Conservation (phyloP, 2,329 filamentous ascomycete species). For the Cryphonectria radicalis region DNA sequence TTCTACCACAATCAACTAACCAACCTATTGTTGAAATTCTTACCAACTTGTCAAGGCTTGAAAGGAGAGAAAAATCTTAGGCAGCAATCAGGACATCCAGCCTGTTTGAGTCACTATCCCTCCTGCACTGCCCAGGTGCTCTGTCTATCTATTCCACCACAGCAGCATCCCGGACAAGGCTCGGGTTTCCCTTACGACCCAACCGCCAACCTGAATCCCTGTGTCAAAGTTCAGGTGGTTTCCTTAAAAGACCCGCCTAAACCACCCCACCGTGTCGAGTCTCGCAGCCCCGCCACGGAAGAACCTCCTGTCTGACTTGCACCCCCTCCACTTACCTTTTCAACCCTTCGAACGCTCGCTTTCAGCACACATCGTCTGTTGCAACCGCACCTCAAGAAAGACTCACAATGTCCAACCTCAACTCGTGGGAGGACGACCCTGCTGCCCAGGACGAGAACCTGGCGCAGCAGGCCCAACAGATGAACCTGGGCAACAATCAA, state of each 20-base stretch:
- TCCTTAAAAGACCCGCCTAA: conserved; percentile 20
- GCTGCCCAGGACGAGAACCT: conserved; percentile 78
- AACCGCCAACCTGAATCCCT: conserved; percentile 17
- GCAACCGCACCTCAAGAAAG: conserved; percentile 28
- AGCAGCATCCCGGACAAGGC: background rate
- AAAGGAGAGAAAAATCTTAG: background rate
- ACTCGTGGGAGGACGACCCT: conserved; percentile 93
- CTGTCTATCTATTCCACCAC: background rate
- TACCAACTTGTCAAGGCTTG: background rate
- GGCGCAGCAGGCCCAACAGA: conserved; percentile 74
- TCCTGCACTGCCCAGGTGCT: background rate
- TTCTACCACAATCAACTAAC: conserved; percentile 5
- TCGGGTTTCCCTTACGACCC: background rate
- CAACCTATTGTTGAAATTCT: background rate
- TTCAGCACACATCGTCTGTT: background rate
- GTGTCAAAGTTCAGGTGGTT: conserved; percentile 23
- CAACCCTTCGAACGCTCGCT: conserved; percentile 18
- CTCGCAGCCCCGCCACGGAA: conserved; percentile 10
- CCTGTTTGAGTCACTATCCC: background rate
- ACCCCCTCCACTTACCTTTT: background rate
- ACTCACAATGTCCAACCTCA: conserved; percentile 78
- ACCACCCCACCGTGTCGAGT: conserved; percentile 35
- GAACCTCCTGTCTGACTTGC: conserved; percentile 15
- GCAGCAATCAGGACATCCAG: conserved; percentile 1
- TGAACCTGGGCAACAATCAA: conserved; percentile 69